Base-by-base conservation (phyloP, 192 early-diverging fungal genomes). In the Physocladia obscura region DNA sequence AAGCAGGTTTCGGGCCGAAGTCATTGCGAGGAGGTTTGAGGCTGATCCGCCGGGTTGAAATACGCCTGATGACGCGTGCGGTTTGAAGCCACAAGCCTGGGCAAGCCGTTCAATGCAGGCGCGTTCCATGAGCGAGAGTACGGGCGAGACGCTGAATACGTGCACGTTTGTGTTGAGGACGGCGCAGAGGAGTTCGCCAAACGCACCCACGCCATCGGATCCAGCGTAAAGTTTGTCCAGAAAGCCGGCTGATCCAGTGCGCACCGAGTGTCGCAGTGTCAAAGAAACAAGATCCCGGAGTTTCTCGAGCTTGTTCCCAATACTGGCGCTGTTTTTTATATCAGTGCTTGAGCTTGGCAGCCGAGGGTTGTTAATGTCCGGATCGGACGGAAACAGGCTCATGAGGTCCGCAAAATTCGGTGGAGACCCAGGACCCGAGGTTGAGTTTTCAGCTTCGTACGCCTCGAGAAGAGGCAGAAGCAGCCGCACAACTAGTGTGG, bases 211-310 rank as follows among this genome's bases (percentile, higher is more conserved):
- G 5, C 90, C 89, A 13, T 85, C 89, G 0, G 88, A 84, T 27
- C 89, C 84, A 19, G 92, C 85, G 63, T 93, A 94, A 2, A 94
- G 81, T 52, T 93, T 94, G 74, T 91, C 91, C 78, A 94, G 79
- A 60, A 93, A 94, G 26, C 87, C 69, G 3, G 86, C 82, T 72
- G 87, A 90, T 81, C 87, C 90, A 6, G 84, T 76, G 50, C 84
- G 80, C 26, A 87, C 84, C 19, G 54, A 58, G 22, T 69, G 29
- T 5, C 47, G 24, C 4, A 69, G 39, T 6, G 36, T 58, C 19
- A 21, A 17, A 13, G 15, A 15, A 44, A 62, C 3, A 1, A 62
- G 40, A 15, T 47, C 32, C 0, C 15, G n/a, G 19, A 62, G 6
- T 3, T 47, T 30, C 50, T n/a, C n/a, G n/a, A n/a, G n/a, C n/a